Percentiles rank a stretch among this genome's conserved stretches.
These are phyloP conservation scores for Physaria fendleri DNA, from an alignment of 345 rosid species.

Conservation along the genomic window DNA sequence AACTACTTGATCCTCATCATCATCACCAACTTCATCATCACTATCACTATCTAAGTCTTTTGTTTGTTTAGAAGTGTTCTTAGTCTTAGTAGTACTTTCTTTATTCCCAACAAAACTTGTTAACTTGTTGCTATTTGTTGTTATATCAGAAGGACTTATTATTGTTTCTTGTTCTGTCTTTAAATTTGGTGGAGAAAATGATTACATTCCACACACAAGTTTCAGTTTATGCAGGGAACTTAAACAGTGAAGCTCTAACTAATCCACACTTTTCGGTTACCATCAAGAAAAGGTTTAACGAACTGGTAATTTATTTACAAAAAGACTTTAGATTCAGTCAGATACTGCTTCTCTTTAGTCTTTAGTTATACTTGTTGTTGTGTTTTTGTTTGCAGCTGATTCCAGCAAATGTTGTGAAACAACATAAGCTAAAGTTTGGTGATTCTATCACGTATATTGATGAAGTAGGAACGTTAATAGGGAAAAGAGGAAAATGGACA, in stretches of 20 bases:
- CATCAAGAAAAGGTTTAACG: conserved; percentile 10
- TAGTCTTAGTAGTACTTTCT: too few species aligned
- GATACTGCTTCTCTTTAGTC: background rate
- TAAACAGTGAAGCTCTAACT: background rate
- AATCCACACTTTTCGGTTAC: background rate
- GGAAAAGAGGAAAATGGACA: conserved; percentile 9
- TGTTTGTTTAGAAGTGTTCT: too few species aligned
- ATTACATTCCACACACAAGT: too few species aligned
- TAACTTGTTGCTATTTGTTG: too few species aligned
- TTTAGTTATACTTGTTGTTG: background rate
- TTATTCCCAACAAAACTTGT: too few species aligned
- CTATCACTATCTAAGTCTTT: background rate
- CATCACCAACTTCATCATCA: background rate
- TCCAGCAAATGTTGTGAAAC: conserved; percentile 8
- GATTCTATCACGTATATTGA: background rate
- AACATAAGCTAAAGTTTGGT: background rate
- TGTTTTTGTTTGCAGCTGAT: conserved; percentile 13
- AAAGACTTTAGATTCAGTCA: background rate
- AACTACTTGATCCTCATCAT: background rate
- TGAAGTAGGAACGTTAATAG: background rate
- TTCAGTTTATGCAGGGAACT: background rate
- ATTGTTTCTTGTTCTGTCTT: too few species aligned
- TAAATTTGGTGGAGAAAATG: background rate
- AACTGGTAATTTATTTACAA: conserved; percentile 12
- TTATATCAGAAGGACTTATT: too few species aligned